Evolutionary conservation across 208 protist genomes (phyloP), one percentile per base, ranked within the genome.

Genomic region (Naegleria lovaniensis): DNA sequence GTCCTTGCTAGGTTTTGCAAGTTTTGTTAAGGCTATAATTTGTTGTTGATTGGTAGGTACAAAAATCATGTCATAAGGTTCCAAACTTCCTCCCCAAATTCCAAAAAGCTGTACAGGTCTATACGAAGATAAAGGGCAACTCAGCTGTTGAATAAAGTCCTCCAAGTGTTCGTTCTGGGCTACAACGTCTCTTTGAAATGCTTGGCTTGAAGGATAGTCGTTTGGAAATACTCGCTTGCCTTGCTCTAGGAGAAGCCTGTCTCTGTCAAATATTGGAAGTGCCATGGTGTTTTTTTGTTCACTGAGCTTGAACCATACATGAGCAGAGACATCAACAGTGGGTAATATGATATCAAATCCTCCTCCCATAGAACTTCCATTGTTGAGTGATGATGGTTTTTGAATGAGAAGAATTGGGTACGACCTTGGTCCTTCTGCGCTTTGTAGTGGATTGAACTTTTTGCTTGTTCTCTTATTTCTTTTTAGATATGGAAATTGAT

Each of bases 321-420:
- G 83, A 87, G 41, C 83, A 52, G 83, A 29, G 52, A 51, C 39
- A 5, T 87, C 22, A n/a, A 67, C 13, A 3, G 41, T 87, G 3
- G 83, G 40, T 29, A 22, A 87, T 36, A 87, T 52, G 43, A 87
- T 33, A 51, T 87, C 83, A 41, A 41, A 87, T 40, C 83, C 83
- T 36, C 22, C 19, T 40, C 41, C 83, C 19, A 51, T 40, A 3
- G 15, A 5, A 39, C 15, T 51, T 38, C 55, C 55, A 67, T 13
- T 67, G 22, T 67, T 67, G 6, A 67, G 22, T 29, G 19, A 29
- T 3, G 55, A 67, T 29, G 55, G 11, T 67, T 67, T 67, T 67
- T 67, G 55, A 29, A 67, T 67, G 2, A 67, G 22, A 4, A 67
- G 11, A 67, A 67, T 29, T 67, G 55, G 55, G 55, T 22, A 67